These are phyloP conservation scores for Wallacemonas sp. DNA, from an alignment of 208 protist species.

Conservation along the genomic window DNA sequence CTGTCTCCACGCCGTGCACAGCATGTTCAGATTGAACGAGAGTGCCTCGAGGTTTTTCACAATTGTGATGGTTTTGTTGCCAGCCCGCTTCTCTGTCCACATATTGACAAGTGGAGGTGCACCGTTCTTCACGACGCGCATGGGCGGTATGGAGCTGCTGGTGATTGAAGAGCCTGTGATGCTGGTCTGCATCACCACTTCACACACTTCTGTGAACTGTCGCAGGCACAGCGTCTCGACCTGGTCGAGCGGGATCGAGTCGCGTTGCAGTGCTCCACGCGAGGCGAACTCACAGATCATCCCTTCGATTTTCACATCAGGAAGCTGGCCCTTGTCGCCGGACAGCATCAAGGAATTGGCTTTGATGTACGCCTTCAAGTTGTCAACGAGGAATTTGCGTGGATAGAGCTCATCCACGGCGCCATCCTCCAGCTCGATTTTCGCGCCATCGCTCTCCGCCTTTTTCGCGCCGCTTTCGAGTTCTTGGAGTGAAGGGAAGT, in stretches of 20 bases:
- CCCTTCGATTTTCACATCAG: conserved; percentile 44
- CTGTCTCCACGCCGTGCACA: conserved; percentile 54
- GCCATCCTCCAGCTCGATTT: not conserved
- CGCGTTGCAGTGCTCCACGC: conserved; percentile 17
- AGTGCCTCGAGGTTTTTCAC: conserved; percentile 57
- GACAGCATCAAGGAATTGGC: conserved; percentile 30
- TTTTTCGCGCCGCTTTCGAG: not conserved
- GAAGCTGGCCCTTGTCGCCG: conserved; percentile 21
- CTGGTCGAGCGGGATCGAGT: conserved; percentile 33
- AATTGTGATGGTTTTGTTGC: conserved; percentile 64
- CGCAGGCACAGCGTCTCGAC: conserved; percentile 34
- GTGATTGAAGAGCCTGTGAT: conserved; percentile 30
- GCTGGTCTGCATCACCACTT: conserved; percentile 58
- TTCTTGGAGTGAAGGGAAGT: conserved; percentile 17
- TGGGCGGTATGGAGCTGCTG: conserved; percentile 30
- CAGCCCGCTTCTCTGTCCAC: conserved; percentile 44
- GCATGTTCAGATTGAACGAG: conserved; percentile 54
- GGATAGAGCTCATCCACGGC: conserved; percentile 44
- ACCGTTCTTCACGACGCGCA: conserved; percentile 41
- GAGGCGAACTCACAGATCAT: conserved; percentile 29
- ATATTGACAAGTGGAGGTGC: conserved; percentile 40
- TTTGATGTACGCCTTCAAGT: conserved; percentile 54
- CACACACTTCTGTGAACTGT: conserved; percentile 44
- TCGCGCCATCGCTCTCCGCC: conserved; percentile 19
- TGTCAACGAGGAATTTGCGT: conserved; percentile 41